A percentile compares a stretch with the other conserved stretches of the same genome.
phyloP scores from a whole-genome alignment of 352 stramenopile genomes.

The Bremia lactucae region DNA sequence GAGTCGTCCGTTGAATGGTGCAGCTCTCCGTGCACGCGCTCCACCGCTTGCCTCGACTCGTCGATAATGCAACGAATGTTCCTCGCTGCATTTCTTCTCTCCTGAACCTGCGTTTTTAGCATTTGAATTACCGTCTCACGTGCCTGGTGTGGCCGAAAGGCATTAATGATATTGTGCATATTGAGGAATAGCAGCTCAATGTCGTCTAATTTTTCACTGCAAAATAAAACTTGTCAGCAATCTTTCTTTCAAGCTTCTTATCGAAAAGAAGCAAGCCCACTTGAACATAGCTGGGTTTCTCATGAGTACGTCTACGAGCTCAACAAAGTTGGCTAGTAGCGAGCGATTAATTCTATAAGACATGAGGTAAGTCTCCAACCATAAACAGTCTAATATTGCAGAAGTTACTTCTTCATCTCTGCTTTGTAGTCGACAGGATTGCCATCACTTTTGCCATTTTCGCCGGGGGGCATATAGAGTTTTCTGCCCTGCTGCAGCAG shows the following conservation, averaged over 20 bases:
- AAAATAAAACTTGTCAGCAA: slow-evolving; percentile 2
- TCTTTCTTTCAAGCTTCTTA: neutral
- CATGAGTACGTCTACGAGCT: slow-evolving; percentile 77
- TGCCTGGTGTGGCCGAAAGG: slow-evolving; percentile 77
- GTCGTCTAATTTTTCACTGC: slow-evolving; percentile 75
- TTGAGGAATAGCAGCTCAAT: slow-evolving; percentile 82
- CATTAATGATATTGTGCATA: slow-evolving; percentile 87
- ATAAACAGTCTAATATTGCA: neutral
- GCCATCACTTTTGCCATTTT: slow-evolving; percentile 9
- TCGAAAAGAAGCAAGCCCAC: slow-evolving; percentile 21
- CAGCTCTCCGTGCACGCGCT: slow-evolving; percentile 47
- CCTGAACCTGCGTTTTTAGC: slow-evolving; percentile 68
- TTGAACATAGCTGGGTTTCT: slow-evolving; percentile 73
- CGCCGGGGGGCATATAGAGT: slow-evolving; percentile 30
- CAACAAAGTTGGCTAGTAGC: slow-evolving; percentile 74
- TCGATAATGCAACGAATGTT: slow-evolving; percentile 74
- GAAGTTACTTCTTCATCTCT: slow-evolving; percentile 65
- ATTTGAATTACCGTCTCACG: slow-evolving; percentile 78
- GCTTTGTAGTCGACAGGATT: slow-evolving; percentile 50
- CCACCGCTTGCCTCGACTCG: slow-evolving; percentile 45
- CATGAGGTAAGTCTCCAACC: neutral
- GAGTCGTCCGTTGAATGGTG: slow-evolving; percentile 41
- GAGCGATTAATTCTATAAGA: slow-evolving; percentile 60
- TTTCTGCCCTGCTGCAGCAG: slow-evolving; percentile 50
- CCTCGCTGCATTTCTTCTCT: slow-evolving; percentile 52